phyloP scores from a whole-genome alignment of 768 basidiomycete genomes.

The Pholiota molesta region DNA sequence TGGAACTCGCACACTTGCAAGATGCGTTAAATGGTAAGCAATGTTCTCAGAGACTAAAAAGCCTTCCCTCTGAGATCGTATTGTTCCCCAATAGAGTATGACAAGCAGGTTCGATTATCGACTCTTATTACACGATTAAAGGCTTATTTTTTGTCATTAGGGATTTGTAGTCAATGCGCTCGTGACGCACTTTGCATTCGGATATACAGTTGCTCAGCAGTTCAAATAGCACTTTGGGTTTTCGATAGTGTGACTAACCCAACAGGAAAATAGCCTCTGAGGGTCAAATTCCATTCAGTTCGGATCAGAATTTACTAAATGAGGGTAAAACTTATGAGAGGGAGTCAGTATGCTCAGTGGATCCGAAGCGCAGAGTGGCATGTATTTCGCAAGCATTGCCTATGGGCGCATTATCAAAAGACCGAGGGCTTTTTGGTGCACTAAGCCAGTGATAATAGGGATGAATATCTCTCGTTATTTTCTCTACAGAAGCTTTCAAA shows the following conservation, averaged over 20 bases:
- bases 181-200: constrained; percentile 74
- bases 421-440: too few species aligned
- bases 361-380: too few species aligned
- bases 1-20: constrained; percentile 67
- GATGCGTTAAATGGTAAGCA: constrained; percentile 68
- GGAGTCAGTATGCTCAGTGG: too few species aligned
- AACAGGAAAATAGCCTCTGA: too few species aligned
- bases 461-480: too few species aligned
- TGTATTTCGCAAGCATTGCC: too few species aligned
- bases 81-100: constrained; percentile 47
- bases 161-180: constrained; percentile 76
- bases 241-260: neutral
- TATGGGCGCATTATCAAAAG: too few species aligned
- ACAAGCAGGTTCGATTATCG: constrained; percentile 47
- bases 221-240: constrained; percentile 12
- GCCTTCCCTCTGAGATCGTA: neutral
- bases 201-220: constrained; percentile 59
- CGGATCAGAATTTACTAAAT: neutral
- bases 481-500: too few species aligned
- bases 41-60: neutral
- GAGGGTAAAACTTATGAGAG: neutral
- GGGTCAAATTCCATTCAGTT: too few species aligned
- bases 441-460: too few species aligned
- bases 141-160: constrained; percentile 30
- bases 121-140: too few species aligned